Evolutionary conservation across 306 rosid genomes (phyloP).

Genomic region (Cucumis hystrix): DNA sequence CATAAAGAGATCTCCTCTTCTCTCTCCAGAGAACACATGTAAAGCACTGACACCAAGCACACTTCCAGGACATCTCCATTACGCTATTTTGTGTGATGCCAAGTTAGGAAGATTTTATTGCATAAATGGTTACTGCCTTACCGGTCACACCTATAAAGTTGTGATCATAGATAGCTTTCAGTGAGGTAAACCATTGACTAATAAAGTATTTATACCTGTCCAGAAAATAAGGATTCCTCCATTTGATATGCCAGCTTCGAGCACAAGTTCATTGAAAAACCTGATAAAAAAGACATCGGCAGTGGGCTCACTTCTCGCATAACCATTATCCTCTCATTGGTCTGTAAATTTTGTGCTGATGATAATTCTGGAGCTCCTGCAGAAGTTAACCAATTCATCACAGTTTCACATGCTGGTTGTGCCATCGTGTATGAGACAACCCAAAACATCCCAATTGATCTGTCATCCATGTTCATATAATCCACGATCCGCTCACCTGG

Average conservation of each 20-base stretch:
- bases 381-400: conserved; percentile 67
- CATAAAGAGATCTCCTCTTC: background rate
- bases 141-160: background rate
- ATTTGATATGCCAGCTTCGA: conserved; percentile 73
- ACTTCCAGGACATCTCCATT: background rate
- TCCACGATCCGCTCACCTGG: conserved; percentile 92
- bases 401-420: conserved; percentile 94
- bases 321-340: conserved; percentile 55
- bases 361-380: conserved; percentile 51
- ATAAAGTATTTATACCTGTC: conserved; percentile 17
- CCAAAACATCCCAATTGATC: conserved; percentile 99
- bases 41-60: background rate
- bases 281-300: conserved; percentile 88
- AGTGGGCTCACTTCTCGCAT: conserved; percentile 89
- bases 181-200: background rate
- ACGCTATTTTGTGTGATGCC: background rate
- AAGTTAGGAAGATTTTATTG: background rate
- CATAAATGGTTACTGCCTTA: background rate
- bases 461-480: conserved; percentile 96
- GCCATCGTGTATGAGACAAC: conserved; percentile 99
- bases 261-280: conserved; percentile 88
- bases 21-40: background rate
- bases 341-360: conserved; percentile 54
- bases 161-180: background rate
- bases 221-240: conserved; percentile 81